Evolutionary conservation across 306 rosid genomes (phyloP).

Genomic region (Adenanthera pavonina): DNA sequence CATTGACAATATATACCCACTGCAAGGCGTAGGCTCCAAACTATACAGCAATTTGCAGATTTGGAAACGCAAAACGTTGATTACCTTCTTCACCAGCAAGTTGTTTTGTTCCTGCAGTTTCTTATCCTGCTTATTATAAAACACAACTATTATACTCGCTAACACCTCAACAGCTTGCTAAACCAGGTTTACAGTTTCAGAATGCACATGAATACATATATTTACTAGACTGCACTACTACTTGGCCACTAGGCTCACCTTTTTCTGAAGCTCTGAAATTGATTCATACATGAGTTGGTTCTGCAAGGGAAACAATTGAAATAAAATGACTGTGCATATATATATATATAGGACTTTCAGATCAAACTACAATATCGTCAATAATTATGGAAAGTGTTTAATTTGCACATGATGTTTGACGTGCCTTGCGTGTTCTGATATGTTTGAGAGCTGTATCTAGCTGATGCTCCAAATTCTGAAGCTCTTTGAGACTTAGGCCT

Average conservation of each 20-base stretch:
- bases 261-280: slow-evolving; percentile 81
- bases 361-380: not conserved
- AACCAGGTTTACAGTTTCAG: too few species aligned
- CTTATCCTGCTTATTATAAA: slow-evolving; percentile 60
- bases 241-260: slow-evolving; percentile 43
- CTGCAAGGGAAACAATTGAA: slow-evolving; percentile 50
- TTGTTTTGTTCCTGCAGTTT: slow-evolving; percentile 77
- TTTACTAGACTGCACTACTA: too few species aligned
- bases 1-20: not conserved
- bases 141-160: not conserved
- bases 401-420: not conserved
- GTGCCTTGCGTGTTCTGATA: slow-evolving; percentile 77
- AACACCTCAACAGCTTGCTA: not conserved
- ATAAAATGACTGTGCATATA: not conserved
- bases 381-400: not conserved
- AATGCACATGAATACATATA: too few species aligned
- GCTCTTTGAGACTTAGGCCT: slow-evolving; percentile 65
- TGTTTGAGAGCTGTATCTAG: slow-evolving; percentile 84
- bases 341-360: not conserved
- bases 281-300: slow-evolving; percentile 83
- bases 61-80: not conserved
- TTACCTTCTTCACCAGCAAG: slow-evolving; percentile 67
- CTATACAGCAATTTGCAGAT: not conserved
- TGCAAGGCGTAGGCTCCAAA: not conserved
- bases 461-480: slow-evolving; percentile 87